These are phyloP conservation scores for Lineolata rhizophorae DNA, from an alignment of 495 filamentous ascomycete genomes.

Conservation along the genomic window DNA sequence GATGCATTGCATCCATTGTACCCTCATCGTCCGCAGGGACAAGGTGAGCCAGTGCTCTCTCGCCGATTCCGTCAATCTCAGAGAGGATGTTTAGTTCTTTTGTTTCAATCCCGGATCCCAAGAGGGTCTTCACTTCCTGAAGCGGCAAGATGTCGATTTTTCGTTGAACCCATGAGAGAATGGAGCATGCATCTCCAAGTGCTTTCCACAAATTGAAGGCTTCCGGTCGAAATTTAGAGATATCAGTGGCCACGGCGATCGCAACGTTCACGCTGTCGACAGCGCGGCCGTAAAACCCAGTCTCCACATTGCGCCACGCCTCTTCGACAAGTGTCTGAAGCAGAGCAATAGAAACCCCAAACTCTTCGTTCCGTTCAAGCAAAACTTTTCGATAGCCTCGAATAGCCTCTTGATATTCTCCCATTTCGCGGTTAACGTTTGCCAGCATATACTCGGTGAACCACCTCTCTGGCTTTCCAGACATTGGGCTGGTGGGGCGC, in stretches of 20 bases:
- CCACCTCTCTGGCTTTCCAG: slow-evolving; percentile 63
- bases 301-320: slow-evolving; percentile 53
- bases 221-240: slow-evolving; percentile 29
- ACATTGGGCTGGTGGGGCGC: too few relatives aligned
- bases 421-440: slow-evolving; percentile 78
- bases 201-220: slow-evolving; percentile 94
- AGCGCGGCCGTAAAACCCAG: slow-evolving; percentile 65
- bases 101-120: slow-evolving; percentile 21
- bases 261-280: slow-evolving; percentile 39
- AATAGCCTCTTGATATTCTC: slow-evolving; percentile 69
- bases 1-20: slow-evolving; percentile 24
- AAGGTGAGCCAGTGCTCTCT: slow-evolving; percentile 18
- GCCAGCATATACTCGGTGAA: slow-evolving; percentile 95
- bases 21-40: slow-evolving; percentile 16
- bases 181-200: slow-evolving; percentile 66
- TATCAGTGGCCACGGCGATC: slow-evolving; percentile 28
- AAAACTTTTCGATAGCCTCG: slow-evolving; percentile 52
- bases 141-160: slow-evolving; percentile 35
- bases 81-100: slow-evolving; percentile 35
- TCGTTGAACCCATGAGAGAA: slow-evolving; percentile 58
- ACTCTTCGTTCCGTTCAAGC: slow-evolving; percentile 39
- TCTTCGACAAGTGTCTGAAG: slow-evolving; percentile 71
- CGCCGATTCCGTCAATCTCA: slow-evolving; percentile 50
- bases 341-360: slow-evolving; percentile 67
- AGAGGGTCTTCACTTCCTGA: slow-evolving; percentile 28